These are phyloP conservation scores for Rusavskia elegans DNA, from an alignment of 495 filamentous ascomycete species.

Conservation along the genomic window DNA sequence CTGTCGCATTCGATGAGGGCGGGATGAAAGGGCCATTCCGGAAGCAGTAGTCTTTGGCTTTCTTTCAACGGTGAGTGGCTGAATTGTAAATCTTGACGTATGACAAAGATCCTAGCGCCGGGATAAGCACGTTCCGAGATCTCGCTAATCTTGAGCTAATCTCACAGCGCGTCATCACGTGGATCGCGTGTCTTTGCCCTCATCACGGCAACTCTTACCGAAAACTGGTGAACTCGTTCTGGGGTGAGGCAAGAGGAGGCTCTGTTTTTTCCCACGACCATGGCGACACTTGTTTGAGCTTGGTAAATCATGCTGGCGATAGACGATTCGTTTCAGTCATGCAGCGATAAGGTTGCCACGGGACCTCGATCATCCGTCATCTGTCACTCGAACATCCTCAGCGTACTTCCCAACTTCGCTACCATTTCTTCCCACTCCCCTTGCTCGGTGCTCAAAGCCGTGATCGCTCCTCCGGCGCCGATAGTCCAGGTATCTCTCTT, in stretches of 20 bases:
- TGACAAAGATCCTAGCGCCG: background rate
- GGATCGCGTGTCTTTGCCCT: too few relatives aligned
- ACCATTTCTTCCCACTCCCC: slow-evolving; percentile 88
- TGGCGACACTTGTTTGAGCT: too few relatives aligned
- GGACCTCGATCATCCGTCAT: background rate
- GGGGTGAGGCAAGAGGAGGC: too few relatives aligned
- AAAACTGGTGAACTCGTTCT: too few relatives aligned
- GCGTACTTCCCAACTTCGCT: slow-evolving; percentile 57
- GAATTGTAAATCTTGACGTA: background rate
- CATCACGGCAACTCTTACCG: too few relatives aligned
- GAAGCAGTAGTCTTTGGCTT: background rate
- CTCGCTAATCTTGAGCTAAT: background rate
- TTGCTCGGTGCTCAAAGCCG: slow-evolving; percentile 54
- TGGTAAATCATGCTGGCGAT: too few relatives aligned
- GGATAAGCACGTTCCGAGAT: background rate
- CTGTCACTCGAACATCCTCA: slow-evolving; percentile 28
- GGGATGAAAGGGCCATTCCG: background rate
- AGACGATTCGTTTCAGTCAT: too few relatives aligned
- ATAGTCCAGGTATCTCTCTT: slow-evolving; percentile 44
- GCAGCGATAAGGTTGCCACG: too few relatives aligned
- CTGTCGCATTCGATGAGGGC: background rate
- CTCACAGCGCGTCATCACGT: too few relatives aligned
- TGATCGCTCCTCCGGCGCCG: slow-evolving; percentile 27
- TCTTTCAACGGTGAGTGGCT: background rate
- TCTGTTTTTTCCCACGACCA: too few relatives aligned